Evolutionary conservation across 495 filamentous ascomycete species (phyloP).

Genomic region (Polyplosphaeria fusca): DNA sequence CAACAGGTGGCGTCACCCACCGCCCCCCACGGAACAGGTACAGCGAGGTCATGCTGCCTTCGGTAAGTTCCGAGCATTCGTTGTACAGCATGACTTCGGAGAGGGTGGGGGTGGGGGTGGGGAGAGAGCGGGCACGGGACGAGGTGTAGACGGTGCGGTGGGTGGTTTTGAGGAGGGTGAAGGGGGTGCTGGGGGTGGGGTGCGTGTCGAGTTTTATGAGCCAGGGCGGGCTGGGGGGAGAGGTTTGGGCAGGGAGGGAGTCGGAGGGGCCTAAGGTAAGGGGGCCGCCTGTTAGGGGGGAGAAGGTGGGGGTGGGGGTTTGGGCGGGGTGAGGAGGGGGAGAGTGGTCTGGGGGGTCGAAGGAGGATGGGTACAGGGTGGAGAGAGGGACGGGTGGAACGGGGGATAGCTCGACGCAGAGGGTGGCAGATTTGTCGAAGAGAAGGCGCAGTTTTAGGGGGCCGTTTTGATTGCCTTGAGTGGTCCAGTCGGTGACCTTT

Average conservation of each 20-base stretch:
- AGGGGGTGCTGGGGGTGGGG: constrained; percentile 26
- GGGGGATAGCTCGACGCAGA: constrained; percentile 45
- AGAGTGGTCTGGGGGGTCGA: constrained; percentile 48
- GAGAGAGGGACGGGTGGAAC: constrained; percentile 49
- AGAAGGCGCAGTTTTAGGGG: constrained; percentile 37
- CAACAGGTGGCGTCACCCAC: constrained; percentile 65
- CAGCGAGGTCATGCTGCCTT: constrained; percentile 76
- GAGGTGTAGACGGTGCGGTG: constrained; percentile 35
- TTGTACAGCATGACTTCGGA: constrained; percentile 78
- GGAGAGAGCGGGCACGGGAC: constrained; percentile 40
- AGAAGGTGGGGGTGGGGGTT: constrained; percentile 21
- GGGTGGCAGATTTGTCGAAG: constrained; percentile 19
- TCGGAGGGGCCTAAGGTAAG: constrained; percentile 30
- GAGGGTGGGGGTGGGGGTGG: neutral
- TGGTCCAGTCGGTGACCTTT: constrained; percentile 24
- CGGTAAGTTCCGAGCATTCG: constrained; percentile 67
- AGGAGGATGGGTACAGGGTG: constrained; percentile 54
- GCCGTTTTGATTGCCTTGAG: constrained; percentile 23
- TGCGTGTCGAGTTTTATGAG: constrained; percentile 32
- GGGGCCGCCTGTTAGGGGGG: constrained; percentile 33
- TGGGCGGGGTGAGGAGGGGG: constrained; percentile 21
- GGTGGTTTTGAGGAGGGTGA: constrained; percentile 41
- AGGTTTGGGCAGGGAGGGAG: constrained; percentile 2
- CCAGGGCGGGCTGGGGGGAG: constrained; percentile 24
- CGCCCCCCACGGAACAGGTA: constrained; percentile 67